Base-by-base conservation (phyloP, 2,329 filamentous ascomycete species). In the Ampelomyces quisqualis region DNA sequence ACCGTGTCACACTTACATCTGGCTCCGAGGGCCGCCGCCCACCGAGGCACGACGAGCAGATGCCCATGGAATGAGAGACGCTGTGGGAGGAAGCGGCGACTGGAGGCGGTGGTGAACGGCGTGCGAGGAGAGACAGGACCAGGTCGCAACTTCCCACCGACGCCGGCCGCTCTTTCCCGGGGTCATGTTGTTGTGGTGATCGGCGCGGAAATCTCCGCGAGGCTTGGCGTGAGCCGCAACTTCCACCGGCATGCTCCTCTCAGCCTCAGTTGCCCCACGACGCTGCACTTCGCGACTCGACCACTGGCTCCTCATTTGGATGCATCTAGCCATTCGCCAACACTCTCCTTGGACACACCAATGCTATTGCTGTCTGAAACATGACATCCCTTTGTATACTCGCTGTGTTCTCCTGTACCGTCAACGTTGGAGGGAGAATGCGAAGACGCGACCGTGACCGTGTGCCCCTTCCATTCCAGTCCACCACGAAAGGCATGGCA, bases 11-110 rank as follows among this genome's bases (percentile, higher is more conserved):
- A 62, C 46, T 31, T 19, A 74, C 73, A 43, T 74, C 71, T 37
- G 64, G 58, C 45, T 70, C 67, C 39, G 72, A 72, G 53, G 69
- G 55, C 55, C 66, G 65, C 49, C 71, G 68, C 43, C 67, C 65
- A 32, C 72, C 72, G 36, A 76, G 70, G 57, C 73, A 76, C 37
- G 73, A 76, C 37, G 69, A 64, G 62, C 73, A 76, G 58, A 73
- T 65, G 49, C 73, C 73, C 73, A 76, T 75, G 58, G 62, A 67
- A 58, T 58, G 58, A 38, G 45, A 31, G 21, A 17, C 20, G 27
- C 32, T 35, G n/a, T 38, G 32, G 11, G 23, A 23, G 13, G 21
- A 10, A 9, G 38, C 15, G 43, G 39, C 30, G 17, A 29, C 19
- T 32, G 22, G 27, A 26, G 36, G 13, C 17, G 13, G 18, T 23